phyloP scores from a whole-genome alignment of 495 filamentous ascomycete species.

The Penicillium chermesinum region DNA sequence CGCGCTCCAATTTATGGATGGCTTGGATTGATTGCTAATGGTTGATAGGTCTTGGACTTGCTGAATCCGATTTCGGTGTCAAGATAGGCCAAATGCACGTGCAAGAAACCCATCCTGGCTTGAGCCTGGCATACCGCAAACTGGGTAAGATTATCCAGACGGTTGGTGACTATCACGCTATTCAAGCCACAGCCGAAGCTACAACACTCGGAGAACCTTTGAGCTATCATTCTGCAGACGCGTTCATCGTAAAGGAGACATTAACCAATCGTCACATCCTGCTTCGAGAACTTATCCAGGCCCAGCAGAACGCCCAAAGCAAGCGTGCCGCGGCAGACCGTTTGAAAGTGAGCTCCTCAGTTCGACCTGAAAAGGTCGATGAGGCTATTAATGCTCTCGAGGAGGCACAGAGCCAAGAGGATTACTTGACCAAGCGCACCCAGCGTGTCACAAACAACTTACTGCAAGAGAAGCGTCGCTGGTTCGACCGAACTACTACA shows the following conservation, averaged over 20 bases:
- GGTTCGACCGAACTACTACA: constrained; percentile 80
- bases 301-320: constrained; percentile 72
- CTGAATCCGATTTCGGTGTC: constrained; percentile 89
- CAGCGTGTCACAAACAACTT: constrained; percentile 85
- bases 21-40: constrained; percentile 6
- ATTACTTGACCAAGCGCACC: constrained; percentile 74
- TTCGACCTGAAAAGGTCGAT: constrained; percentile 90
- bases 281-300: constrained; percentile 87
- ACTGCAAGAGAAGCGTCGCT: constrained; percentile 79
- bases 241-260: constrained; percentile 98
- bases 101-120: constrained; percentile 83
- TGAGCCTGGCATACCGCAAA: constrained; percentile 87
- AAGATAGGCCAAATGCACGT: constrained; percentile 79
- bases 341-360: constrained; percentile 74
- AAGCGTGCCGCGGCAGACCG: constrained; percentile 82
- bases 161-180: constrained; percentile 92
- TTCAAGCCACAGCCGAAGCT: constrained; percentile 93
- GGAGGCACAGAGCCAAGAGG: constrained; percentile 75
- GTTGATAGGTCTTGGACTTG: constrained; percentile 71
- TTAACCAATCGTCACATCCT: constrained; percentile 97
- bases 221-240: constrained; percentile 90
- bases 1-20: constrained; percentile 14
- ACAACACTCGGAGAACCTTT: constrained; percentile 92
- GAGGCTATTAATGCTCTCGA: constrained; percentile 86
- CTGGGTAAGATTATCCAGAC: constrained; percentile 89